Base-by-base conservation (phyloP, 2,329 filamentous ascomycete genomes). In the Cladosporium sp. region DNA sequence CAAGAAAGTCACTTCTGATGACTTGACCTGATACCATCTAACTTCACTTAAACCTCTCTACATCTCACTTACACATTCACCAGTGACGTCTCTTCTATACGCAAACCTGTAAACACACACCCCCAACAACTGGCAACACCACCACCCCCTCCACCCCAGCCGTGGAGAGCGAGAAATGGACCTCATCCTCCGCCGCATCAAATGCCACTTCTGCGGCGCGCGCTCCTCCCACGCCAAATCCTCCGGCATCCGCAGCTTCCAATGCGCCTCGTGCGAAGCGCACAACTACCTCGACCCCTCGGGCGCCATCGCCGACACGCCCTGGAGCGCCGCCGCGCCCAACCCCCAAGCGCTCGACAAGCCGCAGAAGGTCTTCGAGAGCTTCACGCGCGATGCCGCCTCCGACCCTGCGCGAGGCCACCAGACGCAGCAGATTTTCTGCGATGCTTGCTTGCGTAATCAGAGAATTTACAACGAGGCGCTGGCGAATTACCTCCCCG, bases 221-320 rank as follows among this genome's bases (percentile, higher is more conserved):
- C 82, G 80, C 59, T 86, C 86, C 29, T 74, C 76, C 29, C 75
- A 80, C 50, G 74, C 70, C 56, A 83, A 80, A 61, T 78, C 82
- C 60, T 79, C 80, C 24, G 64, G 66, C 47, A 75, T 82, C 51
- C 78, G 12, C 11, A 78, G 83, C 62, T 96, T 91, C 70, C 75
- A 83, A 40, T 96, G 90, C 70, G 71, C 79, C 17, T 74, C 80
- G 54, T 99, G 93, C 74, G 88, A 93, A 61, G 88, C 91, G 15
- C 83, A 85, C 53, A 99, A 97, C 69, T 88, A 89, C 72, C 76
- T 96, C 27, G 93, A 99, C 66, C 79, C 92, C 87, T 82, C 89
- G 66, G 92, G 92, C 62, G 84, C 95, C 44, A 93, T 97, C 58
- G 86, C 88, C 50, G 92, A 99, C 68, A 89, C 91, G 20, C 90